phyloP scores from a whole-genome alignment of 2,329 filamentous ascomycete species.

The Xylaria arbuscula region DNA sequence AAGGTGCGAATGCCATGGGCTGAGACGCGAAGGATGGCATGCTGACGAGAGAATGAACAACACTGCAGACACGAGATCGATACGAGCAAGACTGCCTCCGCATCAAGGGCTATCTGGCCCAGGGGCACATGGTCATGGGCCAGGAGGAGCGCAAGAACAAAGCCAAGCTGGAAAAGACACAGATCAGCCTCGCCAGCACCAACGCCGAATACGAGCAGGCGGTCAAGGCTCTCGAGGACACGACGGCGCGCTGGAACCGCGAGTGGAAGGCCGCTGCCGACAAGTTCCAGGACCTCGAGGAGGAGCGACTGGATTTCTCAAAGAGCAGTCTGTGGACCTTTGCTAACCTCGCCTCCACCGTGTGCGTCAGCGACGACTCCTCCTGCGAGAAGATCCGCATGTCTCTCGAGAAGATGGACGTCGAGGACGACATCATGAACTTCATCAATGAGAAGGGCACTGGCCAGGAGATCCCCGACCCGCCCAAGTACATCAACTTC shows the following conservation, averaged over 20 bases:
- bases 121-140: conserved; percentile 99
- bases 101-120: conserved; percentile 97
- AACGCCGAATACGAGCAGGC: conserved; percentile 94
- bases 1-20: conserved; percentile 69
- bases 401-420: conserved; percentile 93
- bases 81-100: conserved; percentile 98
- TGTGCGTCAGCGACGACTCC: conserved; percentile 96
- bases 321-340: conserved; percentile 99
- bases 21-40: not conserved
- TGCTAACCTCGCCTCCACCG: conserved; percentile 95
- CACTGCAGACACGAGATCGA: conserved; percentile 80
- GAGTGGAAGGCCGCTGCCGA: conserved; percentile 98
- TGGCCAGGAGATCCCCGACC: conserved; percentile 95
- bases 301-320: conserved; percentile 95
- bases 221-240: conserved; percentile 93
- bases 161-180: conserved; percentile 97
- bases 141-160: conserved; percentile 99
- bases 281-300: conserved; percentile 99
- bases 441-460: conserved; percentile 94
- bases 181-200: conserved; percentile 90
- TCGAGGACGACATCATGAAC: conserved; percentile 89
- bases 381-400: conserved; percentile 96
- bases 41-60: conserved; percentile 21
- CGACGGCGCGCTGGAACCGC: conserved; percentile 93
- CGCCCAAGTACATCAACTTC: conserved; percentile 99